Percentiles rank a stretch among this genome's conserved stretches.
These are phyloP conservation scores for Aureococcus anophagefferens DNA, from an alignment of 108 stramenopile species.

Conservation along the genomic window DNA sequence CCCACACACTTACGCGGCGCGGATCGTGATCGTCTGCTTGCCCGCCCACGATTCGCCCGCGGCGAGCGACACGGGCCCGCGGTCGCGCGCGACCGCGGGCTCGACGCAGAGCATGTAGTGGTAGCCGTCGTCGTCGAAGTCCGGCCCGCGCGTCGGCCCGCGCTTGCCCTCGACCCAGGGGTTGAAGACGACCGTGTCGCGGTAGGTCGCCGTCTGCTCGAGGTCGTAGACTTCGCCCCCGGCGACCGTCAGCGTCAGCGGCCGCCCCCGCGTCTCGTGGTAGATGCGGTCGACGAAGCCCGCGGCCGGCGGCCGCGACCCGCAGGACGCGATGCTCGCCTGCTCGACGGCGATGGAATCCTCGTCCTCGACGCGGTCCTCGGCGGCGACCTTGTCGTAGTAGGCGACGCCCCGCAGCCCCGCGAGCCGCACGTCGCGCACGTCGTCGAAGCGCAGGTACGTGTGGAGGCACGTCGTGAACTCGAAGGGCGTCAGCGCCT, in stretches of 20 bases:
- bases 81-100: neutral
- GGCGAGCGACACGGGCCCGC: no score
- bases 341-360: neutral
- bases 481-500: neutral
- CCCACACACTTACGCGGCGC: no score
- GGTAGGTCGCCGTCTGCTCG: neutral
- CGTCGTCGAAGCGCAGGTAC: conserved; percentile 1
- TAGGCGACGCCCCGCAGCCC: neutral
- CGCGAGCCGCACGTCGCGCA: neutral
- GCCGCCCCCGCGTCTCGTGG: no score
- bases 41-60: no score
- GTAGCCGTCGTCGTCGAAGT: conserved; percentile 16
- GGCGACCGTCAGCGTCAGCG: no score
- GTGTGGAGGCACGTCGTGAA: conserved; percentile 7
- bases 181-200: conserved; percentile 10
- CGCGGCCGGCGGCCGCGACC: neutral
- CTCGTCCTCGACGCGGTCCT: neutral
- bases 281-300: conserved; percentile 11
- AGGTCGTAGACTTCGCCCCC: neutral
- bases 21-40: no score
- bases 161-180: conserved; percentile 5
- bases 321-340: neutral
- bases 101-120: conserved; percentile 2
- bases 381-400: conserved; percentile 5
- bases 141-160: neutral